Percentiles rank a stretch among this genome's conserved stretches.
Evolutionary conservation across 2,329 filamentous ascomycete species (phyloP).

Genomic region (Truncatella angustata): DNA sequence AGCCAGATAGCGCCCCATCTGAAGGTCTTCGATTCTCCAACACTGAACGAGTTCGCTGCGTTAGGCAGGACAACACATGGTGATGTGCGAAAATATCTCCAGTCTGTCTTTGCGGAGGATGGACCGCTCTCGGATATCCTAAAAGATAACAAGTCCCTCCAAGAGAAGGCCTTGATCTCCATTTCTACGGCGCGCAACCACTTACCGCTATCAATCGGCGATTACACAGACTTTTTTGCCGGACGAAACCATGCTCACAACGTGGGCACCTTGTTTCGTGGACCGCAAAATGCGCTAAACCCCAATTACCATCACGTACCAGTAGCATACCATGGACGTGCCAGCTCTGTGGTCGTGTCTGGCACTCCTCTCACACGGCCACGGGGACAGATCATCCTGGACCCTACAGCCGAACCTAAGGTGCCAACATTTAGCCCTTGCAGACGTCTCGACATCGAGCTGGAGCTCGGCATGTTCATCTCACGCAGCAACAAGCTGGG

Average conservation of each 20-base stretch:
- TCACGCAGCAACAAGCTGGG: slow-evolving; percentile 64
- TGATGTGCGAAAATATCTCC: slow-evolving; percentile 67
- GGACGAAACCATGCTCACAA: slow-evolving; percentile 72
- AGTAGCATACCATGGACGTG: slow-evolving; percentile 77
- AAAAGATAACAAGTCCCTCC: slow-evolving; percentile 60
- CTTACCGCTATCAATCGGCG: slow-evolving; percentile 74
- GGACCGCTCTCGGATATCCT: slow-evolving; percentile 61
- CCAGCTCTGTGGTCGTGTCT: slow-evolving; percentile 72
- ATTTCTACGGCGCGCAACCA: slow-evolving; percentile 62
- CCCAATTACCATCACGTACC: slow-evolving; percentile 81
- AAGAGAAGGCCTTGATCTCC: slow-evolving; percentile 56
- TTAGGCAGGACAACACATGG: slow-evolving; percentile 67
- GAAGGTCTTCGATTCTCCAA: slow-evolving; percentile 61
- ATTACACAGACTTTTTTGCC: slow-evolving; percentile 85
- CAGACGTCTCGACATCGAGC: slow-evolving; percentile 72
- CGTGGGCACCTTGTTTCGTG: slow-evolving; percentile 70
- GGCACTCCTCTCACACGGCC: slow-evolving; percentile 72
- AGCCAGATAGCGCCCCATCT: slow-evolving; percentile 51
- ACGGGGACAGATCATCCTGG: slow-evolving; percentile 65
- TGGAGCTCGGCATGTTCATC: slow-evolving; percentile 77
- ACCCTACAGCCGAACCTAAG: slow-evolving; percentile 50
- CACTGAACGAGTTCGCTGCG: slow-evolving; percentile 71
- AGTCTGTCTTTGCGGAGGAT: slow-evolving; percentile 60
- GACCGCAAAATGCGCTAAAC: slow-evolving; percentile 69
- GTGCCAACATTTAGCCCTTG: slow-evolving; percentile 62